Evolutionary conservation across 768 basidiomycete species (phyloP).

Genomic region (Hygrophoropsis aurantiaca): DNA sequence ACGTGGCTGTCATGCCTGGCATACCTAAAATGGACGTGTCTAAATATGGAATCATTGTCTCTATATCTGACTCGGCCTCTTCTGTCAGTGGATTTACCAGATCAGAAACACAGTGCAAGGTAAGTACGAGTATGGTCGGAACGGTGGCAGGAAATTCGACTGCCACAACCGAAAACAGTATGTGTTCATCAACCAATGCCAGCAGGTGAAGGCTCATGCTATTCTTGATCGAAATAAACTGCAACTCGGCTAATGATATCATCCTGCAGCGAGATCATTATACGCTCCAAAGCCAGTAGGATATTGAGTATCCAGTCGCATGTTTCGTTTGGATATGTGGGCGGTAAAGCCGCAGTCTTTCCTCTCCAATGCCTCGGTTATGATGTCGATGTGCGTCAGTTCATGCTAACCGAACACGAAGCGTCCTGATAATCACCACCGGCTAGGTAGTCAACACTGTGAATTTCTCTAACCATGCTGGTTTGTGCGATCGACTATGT

Average conservation of each 20-base stretch:
- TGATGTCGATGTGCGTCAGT: slow-evolving; percentile 82
- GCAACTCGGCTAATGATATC: no score
- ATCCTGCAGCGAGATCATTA: no score
- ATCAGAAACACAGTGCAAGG: no score
- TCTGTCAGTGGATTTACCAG: no score
- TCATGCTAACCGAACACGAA: neutral
- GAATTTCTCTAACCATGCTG: slow-evolving; percentile 93
- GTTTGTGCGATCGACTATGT: slow-evolving; percentile 36
- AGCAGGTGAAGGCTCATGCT: no score
- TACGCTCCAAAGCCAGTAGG: slow-evolving; percentile 30
- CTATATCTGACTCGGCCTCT: no score
- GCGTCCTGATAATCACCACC: slow-evolving; percentile 7
- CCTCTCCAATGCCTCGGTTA: slow-evolving; percentile 86
- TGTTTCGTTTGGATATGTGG: slow-evolving; percentile 92
- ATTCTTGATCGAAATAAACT: no score
- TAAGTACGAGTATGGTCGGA: no score
- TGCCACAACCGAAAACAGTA: no score
- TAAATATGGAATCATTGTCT: neutral
- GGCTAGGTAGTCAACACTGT: slow-evolving; percentile 84
- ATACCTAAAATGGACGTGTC: neutral
- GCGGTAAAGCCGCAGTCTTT: slow-evolving; percentile 77
- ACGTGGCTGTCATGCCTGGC: neutral
- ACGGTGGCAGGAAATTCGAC: no score
- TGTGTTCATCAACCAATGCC: no score
- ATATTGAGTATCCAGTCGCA: slow-evolving; percentile 92